Conservation (phyloP, 2,329 filamentous ascomycete genomes). For the Emergomyces orientalis region DNA sequence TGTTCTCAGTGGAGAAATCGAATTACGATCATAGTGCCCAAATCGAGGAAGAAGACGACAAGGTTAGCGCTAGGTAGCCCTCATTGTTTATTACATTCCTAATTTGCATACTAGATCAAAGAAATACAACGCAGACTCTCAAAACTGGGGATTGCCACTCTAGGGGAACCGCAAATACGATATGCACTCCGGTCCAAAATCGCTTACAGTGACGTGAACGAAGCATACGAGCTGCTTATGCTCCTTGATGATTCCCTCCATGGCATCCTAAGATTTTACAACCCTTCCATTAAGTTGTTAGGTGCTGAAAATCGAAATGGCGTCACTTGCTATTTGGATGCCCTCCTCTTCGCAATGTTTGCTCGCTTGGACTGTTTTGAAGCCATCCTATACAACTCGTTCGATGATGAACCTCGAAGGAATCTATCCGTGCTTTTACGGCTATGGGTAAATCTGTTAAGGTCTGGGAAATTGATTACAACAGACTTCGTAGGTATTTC, state of each 20-base stretch:
- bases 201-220: slow-evolving; percentile 60
- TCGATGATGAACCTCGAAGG: slow-evolving; percentile 60
- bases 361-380: slow-evolving; percentile 83
- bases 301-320: slow-evolving; percentile 78
- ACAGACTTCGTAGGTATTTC: slow-evolving; percentile 60
- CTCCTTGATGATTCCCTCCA: slow-evolving; percentile 73
- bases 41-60: slow-evolving; percentile 2
- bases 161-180: slow-evolving; percentile 54
- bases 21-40: neutral
- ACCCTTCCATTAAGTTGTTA: slow-evolving; percentile 60
- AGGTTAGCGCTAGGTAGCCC: neutral
- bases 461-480: slow-evolving; percentile 74
- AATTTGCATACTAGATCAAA: slow-evolving; percentile 5
- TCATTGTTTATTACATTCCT: neutral
- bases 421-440: slow-evolving; percentile 69
- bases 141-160: slow-evolving; percentile 40
- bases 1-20: slow-evolving; percentile 5
- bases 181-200: slow-evolving; percentile 55
- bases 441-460: slow-evolving; percentile 87
- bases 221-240: slow-evolving; percentile 65
- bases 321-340: slow-evolving; percentile 92
- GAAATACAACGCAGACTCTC: neutral
- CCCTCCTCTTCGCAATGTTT: slow-evolving; percentile 93
- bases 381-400: slow-evolving; percentile 74
- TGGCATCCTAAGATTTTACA: slow-evolving; percentile 66